phyloP scores from a whole-genome alignment of 805 yeast species.

The Starmera dryadoides region DNA sequence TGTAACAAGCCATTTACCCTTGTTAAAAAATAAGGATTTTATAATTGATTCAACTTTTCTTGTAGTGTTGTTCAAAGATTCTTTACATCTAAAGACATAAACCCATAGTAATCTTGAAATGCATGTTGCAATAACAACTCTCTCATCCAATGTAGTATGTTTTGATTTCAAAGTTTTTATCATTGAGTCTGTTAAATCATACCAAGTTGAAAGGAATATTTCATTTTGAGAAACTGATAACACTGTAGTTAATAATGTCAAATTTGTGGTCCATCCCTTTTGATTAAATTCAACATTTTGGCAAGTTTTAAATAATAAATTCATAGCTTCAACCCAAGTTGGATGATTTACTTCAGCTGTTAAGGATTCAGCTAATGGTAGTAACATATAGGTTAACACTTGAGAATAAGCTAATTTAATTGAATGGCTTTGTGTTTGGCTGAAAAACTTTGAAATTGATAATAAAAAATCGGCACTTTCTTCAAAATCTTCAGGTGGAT shows the following conservation, averaged over 20 bases:
- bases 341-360: constrained; percentile 97
- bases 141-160: constrained; percentile 29
- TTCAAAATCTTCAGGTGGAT: constrained; percentile 85
- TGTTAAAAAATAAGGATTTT: constrained; percentile 44
- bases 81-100: constrained; percentile 77
- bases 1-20: constrained; percentile 67
- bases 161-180: constrained; percentile 61
- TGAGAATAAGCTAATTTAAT: constrained; percentile 78
- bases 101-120: constrained; percentile 83
- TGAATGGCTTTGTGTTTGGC: constrained; percentile 53
- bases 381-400: constrained; percentile 63
- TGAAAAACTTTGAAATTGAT: constrained; percentile 79
- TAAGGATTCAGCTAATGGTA: constrained; percentile 77
- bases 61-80: constrained; percentile 81
- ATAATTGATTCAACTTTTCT: constrained; percentile 66
- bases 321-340: constrained; percentile 81
- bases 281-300: constrained; percentile 35
- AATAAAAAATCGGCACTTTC: constrained; percentile 88
- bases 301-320: constrained; percentile 46
- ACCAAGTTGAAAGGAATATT: constrained; percentile 69
- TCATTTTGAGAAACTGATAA: constrained; percentile 78
- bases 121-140: constrained; percentile 54
- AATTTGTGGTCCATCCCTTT: constrained; percentile 59
- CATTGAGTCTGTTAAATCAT: constrained; percentile 54
- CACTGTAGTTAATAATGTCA: constrained; percentile 62